phyloP scores from a whole-genome alignment of 257 asterid species.

The Cordia subcordata region DNA sequence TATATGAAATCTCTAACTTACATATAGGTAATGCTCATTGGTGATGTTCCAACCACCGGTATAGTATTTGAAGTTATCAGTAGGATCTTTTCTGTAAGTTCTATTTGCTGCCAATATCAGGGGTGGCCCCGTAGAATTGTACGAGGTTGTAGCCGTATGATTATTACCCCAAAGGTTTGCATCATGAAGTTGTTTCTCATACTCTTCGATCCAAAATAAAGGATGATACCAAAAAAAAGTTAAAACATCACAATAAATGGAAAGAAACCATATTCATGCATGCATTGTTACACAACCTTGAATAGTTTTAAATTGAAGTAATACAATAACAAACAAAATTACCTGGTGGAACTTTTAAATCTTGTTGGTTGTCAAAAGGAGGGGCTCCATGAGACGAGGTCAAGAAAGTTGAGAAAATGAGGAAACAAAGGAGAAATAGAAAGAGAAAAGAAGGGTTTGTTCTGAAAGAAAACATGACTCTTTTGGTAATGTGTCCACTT shows the following conservation, averaged over 20 bases:
- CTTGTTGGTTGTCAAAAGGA: no score
- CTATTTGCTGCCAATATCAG: slow-evolving; percentile 29
- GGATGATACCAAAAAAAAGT: neutral
- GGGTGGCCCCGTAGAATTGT: slow-evolving; percentile 15
- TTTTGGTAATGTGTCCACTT: no score
- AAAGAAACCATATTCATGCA: neutral
- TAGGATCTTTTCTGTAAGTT: slow-evolving; percentile 29
- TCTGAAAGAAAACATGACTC: neutral
- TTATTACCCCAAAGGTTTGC: slow-evolving; percentile 9
- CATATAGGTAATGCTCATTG: slow-evolving; percentile 14
- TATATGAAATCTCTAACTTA: slow-evolving; percentile 7
- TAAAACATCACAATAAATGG: neutral
- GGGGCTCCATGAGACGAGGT: neutral
- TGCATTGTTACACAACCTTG: no score
- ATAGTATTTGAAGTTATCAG: slow-evolving; percentile 13
- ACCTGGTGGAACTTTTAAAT: neutral
- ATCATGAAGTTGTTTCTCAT: slow-evolving; percentile 2
- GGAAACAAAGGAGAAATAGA: neutral
- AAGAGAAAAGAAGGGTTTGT: neutral
- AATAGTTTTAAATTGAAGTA: no score
- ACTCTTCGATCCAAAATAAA: neutral
- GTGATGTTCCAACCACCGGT: slow-evolving; percentile 34
- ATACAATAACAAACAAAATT: no score
- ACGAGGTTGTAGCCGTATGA: slow-evolving; percentile 9
- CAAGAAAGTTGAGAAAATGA: neutral